Evolutionary conservation across 2,329 filamentous ascomycete species (phyloP).

Genomic region (Pseudovirgaria hyperparasitica): DNA sequence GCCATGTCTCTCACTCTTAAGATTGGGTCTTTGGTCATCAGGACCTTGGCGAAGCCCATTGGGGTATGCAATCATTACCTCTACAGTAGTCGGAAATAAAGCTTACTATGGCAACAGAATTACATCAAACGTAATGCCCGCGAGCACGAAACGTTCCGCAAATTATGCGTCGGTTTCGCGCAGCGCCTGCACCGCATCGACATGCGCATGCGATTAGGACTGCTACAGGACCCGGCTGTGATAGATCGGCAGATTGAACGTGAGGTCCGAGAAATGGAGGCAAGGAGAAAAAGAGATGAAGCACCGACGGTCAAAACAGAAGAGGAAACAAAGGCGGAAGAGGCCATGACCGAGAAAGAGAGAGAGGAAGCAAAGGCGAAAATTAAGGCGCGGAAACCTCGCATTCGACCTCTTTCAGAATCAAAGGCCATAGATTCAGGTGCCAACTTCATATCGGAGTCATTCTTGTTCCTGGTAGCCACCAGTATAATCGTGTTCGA

Average conservation of each 20-base stretch:
- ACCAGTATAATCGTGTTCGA: constrained; percentile 51
- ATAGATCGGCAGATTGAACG: constrained; percentile 39
- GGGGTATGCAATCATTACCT: constrained; percentile 35
- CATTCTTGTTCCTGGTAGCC: constrained; percentile 53
- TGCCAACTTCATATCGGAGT: constrained; percentile 55
- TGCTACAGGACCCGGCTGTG: constrained; percentile 48
- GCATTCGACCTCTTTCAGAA: constrained; percentile 52
- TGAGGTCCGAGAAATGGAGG: constrained; percentile 42
- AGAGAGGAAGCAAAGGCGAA: constrained; percentile 36
- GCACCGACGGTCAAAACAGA: constrained; percentile 50
- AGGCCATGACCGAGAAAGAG: constrained; percentile 33
- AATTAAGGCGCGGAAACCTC: constrained; percentile 27
- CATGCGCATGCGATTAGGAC: constrained; percentile 54
- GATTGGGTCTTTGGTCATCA: constrained; percentile 50
- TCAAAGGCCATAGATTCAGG: constrained; percentile 56
- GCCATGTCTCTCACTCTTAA: constrained; percentile 54
- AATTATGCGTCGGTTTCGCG: constrained; percentile 47
- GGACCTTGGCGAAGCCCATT: constrained; percentile 55
- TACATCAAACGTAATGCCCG: constrained; percentile 55
- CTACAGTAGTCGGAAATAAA: constrained; percentile 3
- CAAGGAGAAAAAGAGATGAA: constrained; percentile 37
- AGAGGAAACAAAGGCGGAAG: constrained; percentile 44
- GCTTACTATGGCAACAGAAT: constrained; percentile 34
- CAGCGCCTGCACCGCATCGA: constrained; percentile 53
- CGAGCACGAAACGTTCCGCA: constrained; percentile 54